Evolutionary conservation across 495 filamentous ascomycete species (phyloP), one percentile per base, ranked within the genome.

Genomic region (Hypoxylon subgilvum): DNA sequence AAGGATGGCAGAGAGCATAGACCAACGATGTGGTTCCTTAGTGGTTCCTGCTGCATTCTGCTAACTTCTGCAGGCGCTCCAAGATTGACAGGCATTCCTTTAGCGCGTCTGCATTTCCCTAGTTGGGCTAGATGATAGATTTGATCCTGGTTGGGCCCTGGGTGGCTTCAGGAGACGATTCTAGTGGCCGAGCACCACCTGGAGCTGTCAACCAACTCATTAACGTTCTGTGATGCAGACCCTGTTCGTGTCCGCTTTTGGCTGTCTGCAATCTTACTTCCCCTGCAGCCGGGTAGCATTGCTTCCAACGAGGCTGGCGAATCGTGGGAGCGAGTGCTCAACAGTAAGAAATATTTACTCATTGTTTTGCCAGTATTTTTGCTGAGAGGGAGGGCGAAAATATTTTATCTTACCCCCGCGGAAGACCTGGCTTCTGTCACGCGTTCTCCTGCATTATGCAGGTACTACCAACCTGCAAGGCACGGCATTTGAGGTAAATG

Each of bases 381-480:
- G 43, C 17, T 34, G 22, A 30, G 31, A 22, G 23, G 13, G 14
- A 43, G 31, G 40, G 40, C 25, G 35, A 56, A 56, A 55, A 41
- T 62, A 28, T 36, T 32, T 16, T 12, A 13, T 32, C n/a, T 18
- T 14, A 18, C 25, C 23, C 50, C 44, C 19, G 21, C 44, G 23
- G 50, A 34, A 44, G 31, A 55, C 27, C 32, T 17, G 44, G 32
- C 47, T 42, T 40, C 39, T 62, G 8, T 17, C 47, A 40, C 35
- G 40, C 40, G 40, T 27, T 27, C 23, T 27, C 23, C 53, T 64
- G 61, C 60, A 34, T 4, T 12, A 34, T 34, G 31, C 34, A 64
- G 53, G 61, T 64, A 64, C 61, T 36, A 51, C 61, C 43, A 51
- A 46, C 25, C 21, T 64, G 61, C 54, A 64, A 16, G 28, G 21